Evolutionary conservation across 305 asterid genomes (phyloP).

Genomic region (Fraxinus dipetala): DNA sequence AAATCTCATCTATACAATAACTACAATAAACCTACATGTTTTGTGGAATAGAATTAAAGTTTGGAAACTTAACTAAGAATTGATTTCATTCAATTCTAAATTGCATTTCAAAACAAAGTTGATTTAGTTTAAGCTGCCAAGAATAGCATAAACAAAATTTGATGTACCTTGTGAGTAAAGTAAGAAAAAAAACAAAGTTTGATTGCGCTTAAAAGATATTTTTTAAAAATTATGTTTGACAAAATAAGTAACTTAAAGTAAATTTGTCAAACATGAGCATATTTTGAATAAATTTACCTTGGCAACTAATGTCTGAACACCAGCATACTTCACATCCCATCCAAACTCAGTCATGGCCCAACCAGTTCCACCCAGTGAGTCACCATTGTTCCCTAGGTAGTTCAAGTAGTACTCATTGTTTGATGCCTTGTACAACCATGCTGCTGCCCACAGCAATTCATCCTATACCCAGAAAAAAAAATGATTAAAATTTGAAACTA

Average conservation of each 20-base stretch:
- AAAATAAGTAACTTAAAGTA: not conserved
- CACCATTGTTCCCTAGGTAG: slow-evolving; percentile 78
- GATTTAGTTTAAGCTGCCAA: not conserved
- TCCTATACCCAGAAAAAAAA: slow-evolving; percentile 42
- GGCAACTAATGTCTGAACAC: slow-evolving; percentile 89
- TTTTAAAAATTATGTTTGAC: not conserved
- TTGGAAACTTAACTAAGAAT: not conserved
- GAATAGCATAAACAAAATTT: not conserved
- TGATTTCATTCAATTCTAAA: not conserved
- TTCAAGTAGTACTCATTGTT: slow-evolving; percentile 65
- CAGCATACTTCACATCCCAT: slow-evolving; percentile 98
- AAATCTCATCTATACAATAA: not conserved
- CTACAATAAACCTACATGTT: not conserved
- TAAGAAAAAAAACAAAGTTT: not conserved
- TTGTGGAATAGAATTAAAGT: not conserved
- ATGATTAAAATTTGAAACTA: not conserved
- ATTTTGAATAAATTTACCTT: slow-evolving; percentile 43
- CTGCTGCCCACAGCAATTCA: slow-evolving; percentile 97
- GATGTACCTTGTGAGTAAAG: not conserved
- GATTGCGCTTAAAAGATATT: not conserved
- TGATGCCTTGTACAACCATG: slow-evolving; percentile 95
- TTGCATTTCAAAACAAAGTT: not conserved
- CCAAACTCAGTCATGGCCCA: slow-evolving; percentile 99
- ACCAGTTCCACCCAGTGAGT: slow-evolving; percentile 91
- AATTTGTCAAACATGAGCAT: not conserved